phyloP scores from a whole-genome alignment of 1,284 basidiomycete genomes.

The Papiliotrema nemorosa region DNA sequence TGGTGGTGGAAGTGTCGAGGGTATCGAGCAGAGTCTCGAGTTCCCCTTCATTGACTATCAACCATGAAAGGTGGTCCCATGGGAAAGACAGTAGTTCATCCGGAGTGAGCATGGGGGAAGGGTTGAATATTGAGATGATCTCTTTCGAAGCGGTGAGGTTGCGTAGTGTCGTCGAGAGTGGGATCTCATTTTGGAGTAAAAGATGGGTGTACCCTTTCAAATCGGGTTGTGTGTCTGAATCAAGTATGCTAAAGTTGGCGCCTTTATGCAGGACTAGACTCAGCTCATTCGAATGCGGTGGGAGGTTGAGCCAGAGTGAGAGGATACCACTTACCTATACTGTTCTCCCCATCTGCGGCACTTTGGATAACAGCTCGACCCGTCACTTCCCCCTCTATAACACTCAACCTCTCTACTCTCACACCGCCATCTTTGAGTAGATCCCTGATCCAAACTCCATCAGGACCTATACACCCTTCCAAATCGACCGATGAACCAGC shows the following conservation, averaged over 20 bases:
- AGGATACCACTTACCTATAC: constrained; percentile 47
- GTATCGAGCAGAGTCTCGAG: constrained; percentile 27
- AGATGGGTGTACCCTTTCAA: constrained; percentile 48
- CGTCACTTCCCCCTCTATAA: constrained; percentile 42
- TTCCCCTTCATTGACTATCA: constrained; percentile 58
- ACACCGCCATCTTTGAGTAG: constrained; percentile 43
- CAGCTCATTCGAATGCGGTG: neutral
- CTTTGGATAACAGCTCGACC: constrained; percentile 54
- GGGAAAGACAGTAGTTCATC: constrained; percentile 50
- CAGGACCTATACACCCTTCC: constrained; percentile 45
- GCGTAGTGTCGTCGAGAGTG: constrained; percentile 50
- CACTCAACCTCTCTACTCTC: constrained; percentile 25
- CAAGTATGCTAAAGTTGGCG: constrained; percentile 38
- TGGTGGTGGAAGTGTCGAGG: constrained; percentile 10
- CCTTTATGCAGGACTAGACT: constrained; percentile 43
- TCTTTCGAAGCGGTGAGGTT: constrained; percentile 39
- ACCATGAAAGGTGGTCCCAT: constrained; percentile 52
- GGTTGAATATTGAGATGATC: constrained; percentile 54
- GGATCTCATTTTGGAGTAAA: constrained; percentile 59
- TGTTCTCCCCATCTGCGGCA: constrained; percentile 51
- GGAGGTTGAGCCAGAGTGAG: neutral
- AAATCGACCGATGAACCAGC: constrained; percentile 47
- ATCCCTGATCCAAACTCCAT: constrained; percentile 46
- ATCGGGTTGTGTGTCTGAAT: constrained; percentile 17
- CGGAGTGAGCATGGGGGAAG: constrained; percentile 54